phyloP scores from a whole-genome alignment of 371 early-diverging fungal genomes.

The Dichotomocladium elegans region DNA sequence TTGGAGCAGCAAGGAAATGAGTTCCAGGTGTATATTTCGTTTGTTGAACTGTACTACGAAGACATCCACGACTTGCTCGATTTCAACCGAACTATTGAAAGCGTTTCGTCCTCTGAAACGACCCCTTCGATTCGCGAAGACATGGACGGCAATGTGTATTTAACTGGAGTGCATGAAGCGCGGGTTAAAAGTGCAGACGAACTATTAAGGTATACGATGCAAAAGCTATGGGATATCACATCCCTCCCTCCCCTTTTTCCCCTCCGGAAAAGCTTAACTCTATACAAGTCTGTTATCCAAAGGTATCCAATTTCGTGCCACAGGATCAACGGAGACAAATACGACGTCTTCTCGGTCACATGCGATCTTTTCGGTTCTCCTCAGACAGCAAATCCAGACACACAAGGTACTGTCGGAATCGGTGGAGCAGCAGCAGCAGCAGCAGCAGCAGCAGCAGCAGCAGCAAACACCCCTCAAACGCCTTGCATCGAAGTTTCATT shows the following conservation, averaged over 20 bases:
- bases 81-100: constrained; percentile 16
- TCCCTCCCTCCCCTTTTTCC: not conserved
- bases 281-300: constrained; percentile 66
- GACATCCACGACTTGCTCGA: constrained; percentile 81
- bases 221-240: not conserved
- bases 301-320: constrained; percentile 83
- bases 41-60: constrained; percentile 97
- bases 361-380: constrained; percentile 93
- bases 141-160: constrained; percentile 79
- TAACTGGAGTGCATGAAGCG: constrained; percentile 85
- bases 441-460: constrained; percentile 37
- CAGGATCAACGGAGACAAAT: constrained; percentile 97
- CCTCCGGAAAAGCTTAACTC: too few species aligned
- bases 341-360: constrained; percentile 93
- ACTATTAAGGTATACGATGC: constrained; percentile 54
- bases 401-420: too few species aligned
- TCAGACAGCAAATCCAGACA: constrained; percentile 59
- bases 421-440: too few species aligned
- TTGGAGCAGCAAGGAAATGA: constrained; percentile 38
- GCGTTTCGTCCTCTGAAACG: constrained; percentile 5
- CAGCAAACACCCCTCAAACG: constrained; percentile 17
- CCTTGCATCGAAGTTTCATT: constrained; percentile 89
- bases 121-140: constrained; percentile 81
- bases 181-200: constrained; percentile 71
- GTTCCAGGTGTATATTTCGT: constrained; percentile 60